phyloP scores from a whole-genome alignment of 2,329 filamentous ascomycete species.

The Colletotrichum spinosum region DNA sequence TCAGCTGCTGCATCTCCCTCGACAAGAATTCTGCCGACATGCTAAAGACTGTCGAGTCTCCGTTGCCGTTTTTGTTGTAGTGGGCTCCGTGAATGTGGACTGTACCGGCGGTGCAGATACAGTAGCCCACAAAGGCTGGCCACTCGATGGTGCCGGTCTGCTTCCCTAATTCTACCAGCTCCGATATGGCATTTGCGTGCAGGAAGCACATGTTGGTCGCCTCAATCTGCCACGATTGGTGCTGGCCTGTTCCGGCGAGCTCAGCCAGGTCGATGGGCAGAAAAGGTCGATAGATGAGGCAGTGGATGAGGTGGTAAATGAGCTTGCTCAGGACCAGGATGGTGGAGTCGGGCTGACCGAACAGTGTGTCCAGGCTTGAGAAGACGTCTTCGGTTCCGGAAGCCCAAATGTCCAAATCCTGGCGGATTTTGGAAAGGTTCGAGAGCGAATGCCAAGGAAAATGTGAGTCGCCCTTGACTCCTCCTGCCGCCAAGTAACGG shows the following conservation, averaged over 20 bases:
- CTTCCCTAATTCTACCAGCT: slow-evolving; percentile 82
- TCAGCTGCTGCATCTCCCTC: slow-evolving; percentile 82
- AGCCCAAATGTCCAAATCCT: slow-evolving; percentile 88
- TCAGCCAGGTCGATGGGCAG: slow-evolving; percentile 86
- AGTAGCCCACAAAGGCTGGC: slow-evolving; percentile 89
- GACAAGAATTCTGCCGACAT: slow-evolving; percentile 76
- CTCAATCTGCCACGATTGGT: slow-evolving; percentile 93
- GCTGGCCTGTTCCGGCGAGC: slow-evolving; percentile 81
- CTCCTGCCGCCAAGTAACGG: slow-evolving; percentile 84
- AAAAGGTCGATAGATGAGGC: slow-evolving; percentile 87
- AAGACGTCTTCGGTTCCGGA: slow-evolving; percentile 84
- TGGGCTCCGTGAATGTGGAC: slow-evolving; percentile 89
- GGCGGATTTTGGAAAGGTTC: slow-evolving; percentile 85
- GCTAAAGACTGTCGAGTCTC: slow-evolving; percentile 72
- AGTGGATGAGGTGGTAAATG: slow-evolving; percentile 88
- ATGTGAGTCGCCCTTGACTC: slow-evolving; percentile 89
- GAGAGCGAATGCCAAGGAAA: slow-evolving; percentile 92
- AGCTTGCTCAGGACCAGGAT: slow-evolving; percentile 85
- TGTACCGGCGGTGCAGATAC: slow-evolving; percentile 86
- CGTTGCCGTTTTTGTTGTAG: slow-evolving; percentile 70
- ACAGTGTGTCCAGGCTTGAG: slow-evolving; percentile 78
- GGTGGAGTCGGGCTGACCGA: slow-evolving; percentile 82
- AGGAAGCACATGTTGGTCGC: slow-evolving; percentile 88
- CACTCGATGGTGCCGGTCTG: slow-evolving; percentile 82
- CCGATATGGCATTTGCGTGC: slow-evolving; percentile 88